Evolutionary conservation across 1,284 basidiomycete species (phyloP).

Genomic region (Pyrrhoderma lamaoense): DNA sequence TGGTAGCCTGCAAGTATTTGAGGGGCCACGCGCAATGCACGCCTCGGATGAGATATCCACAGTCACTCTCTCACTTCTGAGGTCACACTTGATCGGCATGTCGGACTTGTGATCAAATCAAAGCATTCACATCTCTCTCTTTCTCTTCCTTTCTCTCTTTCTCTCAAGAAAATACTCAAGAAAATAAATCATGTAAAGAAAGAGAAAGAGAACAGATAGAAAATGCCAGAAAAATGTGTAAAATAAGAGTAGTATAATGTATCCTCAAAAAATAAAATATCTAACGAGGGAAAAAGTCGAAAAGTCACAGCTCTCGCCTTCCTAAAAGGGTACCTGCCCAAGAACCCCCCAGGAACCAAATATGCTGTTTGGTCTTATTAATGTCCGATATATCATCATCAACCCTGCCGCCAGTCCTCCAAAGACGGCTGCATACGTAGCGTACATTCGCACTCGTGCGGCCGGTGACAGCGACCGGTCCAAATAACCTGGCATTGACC

Average conservation of each 20-base stretch:
- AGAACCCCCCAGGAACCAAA: conserved; percentile 46
- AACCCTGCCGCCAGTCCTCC: conserved; percentile 65
- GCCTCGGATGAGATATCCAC: conserved; percentile 1
- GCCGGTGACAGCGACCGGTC: conserved; percentile 66
- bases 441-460: conserved; percentile 58
- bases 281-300: conserved; percentile 6
- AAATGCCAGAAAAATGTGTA: neutral
- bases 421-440: conserved; percentile 59
- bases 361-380: conserved; percentile 50
- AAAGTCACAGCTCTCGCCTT: conserved; percentile 30
- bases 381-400: conserved; percentile 59
- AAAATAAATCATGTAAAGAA: neutral
- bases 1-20: neutral
- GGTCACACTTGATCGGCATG: too few species aligned
- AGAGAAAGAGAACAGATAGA: neutral
- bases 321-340: conserved; percentile 58
- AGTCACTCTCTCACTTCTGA: too few species aligned
- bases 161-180: neutral
- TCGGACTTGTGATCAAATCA: too few species aligned
- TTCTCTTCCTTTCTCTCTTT: neutral
- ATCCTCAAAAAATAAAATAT: too few species aligned
- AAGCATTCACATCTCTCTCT: too few species aligned
- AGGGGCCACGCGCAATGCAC: conserved; percentile 1
- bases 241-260: conserved; percentile 3
- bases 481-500: conserved; percentile 67